Evolutionary conservation across 129 eudicot species (phyloP).

Genomic region (Helianthus annuus): DNA sequence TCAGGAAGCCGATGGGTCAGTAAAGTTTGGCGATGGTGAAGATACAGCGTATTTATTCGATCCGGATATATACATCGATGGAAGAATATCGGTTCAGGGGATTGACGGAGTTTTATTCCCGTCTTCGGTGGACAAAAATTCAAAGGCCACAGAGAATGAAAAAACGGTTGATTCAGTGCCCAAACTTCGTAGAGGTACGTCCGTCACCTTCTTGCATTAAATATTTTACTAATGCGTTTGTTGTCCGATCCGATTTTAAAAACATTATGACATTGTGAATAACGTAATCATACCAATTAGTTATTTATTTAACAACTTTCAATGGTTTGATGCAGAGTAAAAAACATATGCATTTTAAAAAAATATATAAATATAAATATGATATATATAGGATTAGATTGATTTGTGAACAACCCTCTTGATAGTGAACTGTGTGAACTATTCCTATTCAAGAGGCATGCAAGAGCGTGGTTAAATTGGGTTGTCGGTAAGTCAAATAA

Average conservation of each 20-base stretch:
- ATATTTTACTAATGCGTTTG: not conserved
- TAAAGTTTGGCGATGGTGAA: slow-evolving; percentile 67
- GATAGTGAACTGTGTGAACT: too few relatives aligned
- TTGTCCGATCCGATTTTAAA: too few relatives aligned
- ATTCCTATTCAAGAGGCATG: not conserved
- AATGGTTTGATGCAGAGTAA: too few relatives aligned
- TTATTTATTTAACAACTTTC: too few relatives aligned
- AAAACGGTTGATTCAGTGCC: slow-evolving; percentile 32
- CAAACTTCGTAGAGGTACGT: slow-evolving; percentile 73
- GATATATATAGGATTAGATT: too few relatives aligned
- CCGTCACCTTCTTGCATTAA: slow-evolving; percentile 2
- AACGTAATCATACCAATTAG: too few relatives aligned
- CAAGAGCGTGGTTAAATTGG: slow-evolving; percentile 18
- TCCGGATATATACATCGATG: slow-evolving; percentile 88
- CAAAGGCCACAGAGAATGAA: slow-evolving; percentile 21
- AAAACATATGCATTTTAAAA: not conserved
- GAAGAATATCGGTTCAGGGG: slow-evolving; percentile 94
- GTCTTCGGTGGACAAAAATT: slow-evolving; percentile 24
- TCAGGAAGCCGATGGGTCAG: slow-evolving; percentile 92
- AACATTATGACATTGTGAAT: too few relatives aligned
- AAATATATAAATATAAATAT: not conserved
- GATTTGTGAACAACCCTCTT: too few relatives aligned
- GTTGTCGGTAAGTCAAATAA: slow-evolving; percentile 39
- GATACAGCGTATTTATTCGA: slow-evolving; percentile 81
- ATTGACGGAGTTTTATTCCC: slow-evolving; percentile 89